Evolutionary conservation across 2,329 filamentous ascomycete species (phyloP).

Genomic region (Colletotrichum cereale): DNA sequence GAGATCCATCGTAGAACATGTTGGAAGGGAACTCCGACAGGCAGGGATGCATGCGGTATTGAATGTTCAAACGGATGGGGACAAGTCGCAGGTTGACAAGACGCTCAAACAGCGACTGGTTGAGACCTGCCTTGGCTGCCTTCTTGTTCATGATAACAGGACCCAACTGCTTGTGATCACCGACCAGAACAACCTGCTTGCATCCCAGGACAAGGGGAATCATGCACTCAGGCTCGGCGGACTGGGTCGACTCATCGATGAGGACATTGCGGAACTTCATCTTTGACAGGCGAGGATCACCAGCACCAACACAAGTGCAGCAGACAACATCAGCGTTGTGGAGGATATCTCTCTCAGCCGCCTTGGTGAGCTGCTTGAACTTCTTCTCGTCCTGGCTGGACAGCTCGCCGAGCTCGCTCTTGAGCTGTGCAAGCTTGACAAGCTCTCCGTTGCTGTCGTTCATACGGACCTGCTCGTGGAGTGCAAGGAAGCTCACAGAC

Average conservation of each 20-base stretch:
- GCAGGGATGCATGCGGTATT: slow-evolving; percentile 99
- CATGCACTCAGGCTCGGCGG: slow-evolving; percentile 98
- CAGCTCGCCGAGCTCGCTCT: slow-evolving; percentile 90
- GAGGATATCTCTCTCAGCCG: slow-evolving; percentile 94
- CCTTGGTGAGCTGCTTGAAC: slow-evolving; percentile 93
- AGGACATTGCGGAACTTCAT: slow-evolving; percentile 98
- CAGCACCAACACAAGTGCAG: slow-evolving; percentile 97
- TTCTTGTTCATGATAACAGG: slow-evolving; percentile 99
- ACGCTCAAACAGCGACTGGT: slow-evolving; percentile 98
- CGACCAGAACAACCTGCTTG: slow-evolving; percentile 98
- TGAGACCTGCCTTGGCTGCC: slow-evolving; percentile 95
- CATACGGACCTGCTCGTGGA: slow-evolving; percentile 97
- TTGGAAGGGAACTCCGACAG: slow-evolving; percentile 98
- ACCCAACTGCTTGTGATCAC: slow-evolving; percentile 97
- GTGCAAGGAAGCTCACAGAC: slow-evolving; percentile 93
- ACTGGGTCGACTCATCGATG: slow-evolving; percentile 98
- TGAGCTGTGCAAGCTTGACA: slow-evolving; percentile 91
- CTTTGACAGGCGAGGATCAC: slow-evolving; percentile 93
- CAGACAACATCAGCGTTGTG: slow-evolving; percentile 97
- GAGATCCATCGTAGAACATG: slow-evolving; percentile 98
- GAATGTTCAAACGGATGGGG: slow-evolving; percentile 93
- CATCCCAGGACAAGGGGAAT: slow-evolving; percentile 96
- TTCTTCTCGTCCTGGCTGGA: slow-evolving; percentile 98
- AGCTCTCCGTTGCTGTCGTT: slow-evolving; percentile 96
- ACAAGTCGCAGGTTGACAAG: slow-evolving; percentile 91